phyloP scores from a whole-genome alignment of 805 yeast species.

The Starmerella roubikii region DNA sequence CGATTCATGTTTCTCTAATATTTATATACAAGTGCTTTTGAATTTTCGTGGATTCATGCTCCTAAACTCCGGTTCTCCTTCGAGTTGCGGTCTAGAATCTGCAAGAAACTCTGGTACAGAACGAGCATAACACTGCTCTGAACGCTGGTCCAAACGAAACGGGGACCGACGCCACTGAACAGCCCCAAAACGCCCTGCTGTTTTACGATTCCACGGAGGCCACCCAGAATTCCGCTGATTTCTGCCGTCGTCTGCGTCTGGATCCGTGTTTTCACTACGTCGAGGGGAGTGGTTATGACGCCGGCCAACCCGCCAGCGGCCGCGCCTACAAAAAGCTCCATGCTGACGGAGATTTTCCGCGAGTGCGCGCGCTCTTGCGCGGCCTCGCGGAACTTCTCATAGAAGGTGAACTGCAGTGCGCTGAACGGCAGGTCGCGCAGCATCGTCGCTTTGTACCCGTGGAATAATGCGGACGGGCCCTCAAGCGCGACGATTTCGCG shows the following conservation, averaged over 20 bases:
- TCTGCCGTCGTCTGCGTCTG: conserved; percentile 55
- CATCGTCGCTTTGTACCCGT: conserved; percentile 89
- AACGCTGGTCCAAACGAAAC: conserved; percentile 90
- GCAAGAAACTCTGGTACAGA: conserved; percentile 66
- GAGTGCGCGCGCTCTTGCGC: conserved; percentile 25
- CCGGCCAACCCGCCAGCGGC: conserved; percentile 94
- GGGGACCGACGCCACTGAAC: conserved; percentile 91
- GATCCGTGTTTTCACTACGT: conserved; percentile 80
- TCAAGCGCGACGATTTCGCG: conserved; percentile 49
- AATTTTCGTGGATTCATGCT: no score
- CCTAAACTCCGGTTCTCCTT: no score
- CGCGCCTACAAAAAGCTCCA: conserved; percentile 80
- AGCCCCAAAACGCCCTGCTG: conserved; percentile 68
- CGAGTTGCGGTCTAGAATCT: no score
- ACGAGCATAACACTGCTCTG: conserved; percentile 91
- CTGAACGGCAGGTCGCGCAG: conserved; percentile 90
- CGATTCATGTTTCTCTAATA: no score
- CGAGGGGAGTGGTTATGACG: conserved; percentile 74
- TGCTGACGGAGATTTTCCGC: conserved; percentile 19
- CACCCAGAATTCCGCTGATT: conserved; percentile 37
- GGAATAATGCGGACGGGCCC: conserved; percentile 64
- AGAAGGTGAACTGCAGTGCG: conserved; percentile 90
- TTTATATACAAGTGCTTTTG: no score
- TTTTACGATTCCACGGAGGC: conserved; percentile 43
- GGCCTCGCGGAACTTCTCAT: conserved; percentile 44